These are phyloP conservation scores for Zoysia japonica DNA, from an alignment of 176 grass and related monocot species.

Conservation along the genomic window DNA sequence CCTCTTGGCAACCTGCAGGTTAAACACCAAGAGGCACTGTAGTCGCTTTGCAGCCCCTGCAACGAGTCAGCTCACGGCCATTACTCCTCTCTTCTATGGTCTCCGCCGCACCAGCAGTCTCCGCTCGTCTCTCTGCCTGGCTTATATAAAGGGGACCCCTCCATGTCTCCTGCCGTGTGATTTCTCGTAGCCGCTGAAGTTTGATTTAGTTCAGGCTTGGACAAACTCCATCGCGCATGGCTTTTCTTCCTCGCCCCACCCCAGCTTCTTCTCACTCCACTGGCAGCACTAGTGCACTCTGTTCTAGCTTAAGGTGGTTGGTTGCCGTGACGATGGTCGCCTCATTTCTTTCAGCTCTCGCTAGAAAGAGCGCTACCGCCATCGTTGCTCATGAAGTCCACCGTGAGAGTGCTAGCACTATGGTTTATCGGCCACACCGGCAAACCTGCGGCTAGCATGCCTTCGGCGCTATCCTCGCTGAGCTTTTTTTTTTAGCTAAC, in stretches of 20 bases:
- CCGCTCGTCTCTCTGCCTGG: neutral
- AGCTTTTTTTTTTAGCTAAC: slow-evolving; percentile 9
- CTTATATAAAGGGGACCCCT: slow-evolving; percentile 33
- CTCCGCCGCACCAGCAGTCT: neutral
- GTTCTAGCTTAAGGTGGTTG: slow-evolving; percentile 13
- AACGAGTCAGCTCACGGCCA: neutral
- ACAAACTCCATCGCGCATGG: slow-evolving; percentile 5
- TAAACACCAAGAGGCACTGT: neutral
- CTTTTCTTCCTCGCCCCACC: slow-evolving; percentile 1
- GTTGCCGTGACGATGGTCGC: neutral
- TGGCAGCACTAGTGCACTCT: neutral
- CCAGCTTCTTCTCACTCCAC: neutral
- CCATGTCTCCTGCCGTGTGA: slow-evolving; percentile 8
- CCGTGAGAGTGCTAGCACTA: neutral
- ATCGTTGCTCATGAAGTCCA: neutral
- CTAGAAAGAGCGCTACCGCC: neutral
- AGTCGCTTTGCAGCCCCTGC: slow-evolving; percentile 4
- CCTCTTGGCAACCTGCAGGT: neutral
- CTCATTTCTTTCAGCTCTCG: slow-evolving; percentile 11
- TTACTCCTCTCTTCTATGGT: slow-evolving; percentile 7
- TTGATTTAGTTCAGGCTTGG: neutral
- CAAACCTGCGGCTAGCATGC: neutral
- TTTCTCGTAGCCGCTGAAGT: neutral
- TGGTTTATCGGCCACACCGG: neutral
- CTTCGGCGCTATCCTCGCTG: slow-evolving; percentile 38